These are phyloP conservation scores for Penicillium samsonianum DNA, from an alignment of 495 filamentous ascomycete species.

Conservation along the genomic window DNA sequence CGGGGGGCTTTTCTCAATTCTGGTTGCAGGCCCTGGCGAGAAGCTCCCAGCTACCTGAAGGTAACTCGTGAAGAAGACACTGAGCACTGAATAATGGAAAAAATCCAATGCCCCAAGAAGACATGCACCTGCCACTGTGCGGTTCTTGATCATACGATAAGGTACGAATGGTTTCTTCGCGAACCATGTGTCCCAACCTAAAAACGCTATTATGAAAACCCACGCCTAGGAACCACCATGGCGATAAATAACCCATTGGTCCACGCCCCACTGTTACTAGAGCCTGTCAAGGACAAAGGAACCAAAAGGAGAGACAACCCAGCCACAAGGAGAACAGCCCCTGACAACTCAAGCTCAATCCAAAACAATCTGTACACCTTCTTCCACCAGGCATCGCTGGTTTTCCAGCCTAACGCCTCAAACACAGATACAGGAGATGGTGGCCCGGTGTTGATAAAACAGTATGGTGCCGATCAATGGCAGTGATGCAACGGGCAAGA, in stretches of 20 bases:
- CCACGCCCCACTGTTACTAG: constrained; percentile 53
- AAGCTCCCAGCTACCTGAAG: constrained; percentile 29
- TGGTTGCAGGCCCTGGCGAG: constrained; percentile 20
- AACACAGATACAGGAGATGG: constrained; percentile 3
- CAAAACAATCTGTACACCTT: constrained; percentile 21
- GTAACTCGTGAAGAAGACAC: constrained; percentile 32
- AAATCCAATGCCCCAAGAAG: constrained; percentile 27
- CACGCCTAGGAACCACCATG: constrained; percentile 62
- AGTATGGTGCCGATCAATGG: constrained; percentile 27
- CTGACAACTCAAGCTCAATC: constrained; percentile 25
- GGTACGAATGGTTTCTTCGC: constrained; percentile 73
- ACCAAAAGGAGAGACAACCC: constrained; percentile 29
- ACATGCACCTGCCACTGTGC: constrained; percentile 54
- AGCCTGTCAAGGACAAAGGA: constrained; percentile 24
- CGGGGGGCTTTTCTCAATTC: constrained; percentile 23
- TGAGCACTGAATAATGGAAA: constrained; percentile 30
- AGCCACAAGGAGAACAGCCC: constrained; percentile 21
- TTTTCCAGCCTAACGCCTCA: constrained; percentile 3
- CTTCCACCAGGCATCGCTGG: constrained; percentile 17
- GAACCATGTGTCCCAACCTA: constrained; percentile 59
- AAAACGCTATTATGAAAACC: constrained; percentile 56
- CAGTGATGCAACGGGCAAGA: constrained; percentile 22
- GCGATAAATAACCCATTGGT: constrained; percentile 60
- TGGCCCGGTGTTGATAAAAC: constrained; percentile 22
- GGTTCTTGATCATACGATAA: constrained; percentile 63